A percentile compares a stretch with the other conserved stretches of the same genome.
phyloP scores from a whole-genome alignment of 2,329 filamentous ascomycete species.

The Capronia americana region DNA sequence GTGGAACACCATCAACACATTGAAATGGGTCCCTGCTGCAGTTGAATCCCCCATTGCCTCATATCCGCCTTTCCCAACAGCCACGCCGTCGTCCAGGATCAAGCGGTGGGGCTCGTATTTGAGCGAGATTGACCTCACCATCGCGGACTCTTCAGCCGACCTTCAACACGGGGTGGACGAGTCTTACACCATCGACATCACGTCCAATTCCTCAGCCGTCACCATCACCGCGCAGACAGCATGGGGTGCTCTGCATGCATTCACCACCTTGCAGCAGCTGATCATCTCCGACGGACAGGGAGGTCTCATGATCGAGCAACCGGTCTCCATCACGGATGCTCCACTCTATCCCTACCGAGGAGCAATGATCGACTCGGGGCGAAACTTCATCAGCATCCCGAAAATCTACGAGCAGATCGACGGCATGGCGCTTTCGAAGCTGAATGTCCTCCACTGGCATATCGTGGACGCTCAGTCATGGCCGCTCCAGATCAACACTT shows the following conservation, averaged over 20 bases:
- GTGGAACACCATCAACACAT: slow-evolving; percentile 53
- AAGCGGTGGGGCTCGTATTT: slow-evolving; percentile 42
- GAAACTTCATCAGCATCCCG: slow-evolving; percentile 59
- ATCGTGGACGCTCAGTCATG: slow-evolving; percentile 63
- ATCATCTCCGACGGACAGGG: slow-evolving; percentile 56
- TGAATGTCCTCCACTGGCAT: slow-evolving; percentile 66
- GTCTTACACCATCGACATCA: slow-evolving; percentile 60
- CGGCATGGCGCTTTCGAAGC: slow-evolving; percentile 62
- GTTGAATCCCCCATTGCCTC: slow-evolving; percentile 58
- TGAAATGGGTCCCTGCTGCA: slow-evolving; percentile 63
- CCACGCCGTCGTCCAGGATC: slow-evolving; percentile 33
- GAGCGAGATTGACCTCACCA: slow-evolving; percentile 53
- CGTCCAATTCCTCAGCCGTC: slow-evolving; percentile 49
- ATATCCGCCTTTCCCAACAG: slow-evolving; percentile 60
- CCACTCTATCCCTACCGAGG: slow-evolving; percentile 62
- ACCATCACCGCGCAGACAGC: slow-evolving; percentile 58
- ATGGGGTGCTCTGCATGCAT: slow-evolving; percentile 63
- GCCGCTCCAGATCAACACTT: slow-evolving; percentile 58
- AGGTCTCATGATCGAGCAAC: slow-evolving; percentile 59
- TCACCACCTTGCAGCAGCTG: slow-evolving; percentile 64
- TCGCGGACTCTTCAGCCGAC: slow-evolving; percentile 55
- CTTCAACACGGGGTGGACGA: slow-evolving; percentile 64
- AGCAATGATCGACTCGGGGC: slow-evolving; percentile 62
- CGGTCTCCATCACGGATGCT: slow-evolving; percentile 58
- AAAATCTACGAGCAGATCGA: slow-evolving; percentile 64